Evolutionary conservation across 352 stramenopile genomes (phyloP).

Genomic region (Plasmopara muralis): DNA sequence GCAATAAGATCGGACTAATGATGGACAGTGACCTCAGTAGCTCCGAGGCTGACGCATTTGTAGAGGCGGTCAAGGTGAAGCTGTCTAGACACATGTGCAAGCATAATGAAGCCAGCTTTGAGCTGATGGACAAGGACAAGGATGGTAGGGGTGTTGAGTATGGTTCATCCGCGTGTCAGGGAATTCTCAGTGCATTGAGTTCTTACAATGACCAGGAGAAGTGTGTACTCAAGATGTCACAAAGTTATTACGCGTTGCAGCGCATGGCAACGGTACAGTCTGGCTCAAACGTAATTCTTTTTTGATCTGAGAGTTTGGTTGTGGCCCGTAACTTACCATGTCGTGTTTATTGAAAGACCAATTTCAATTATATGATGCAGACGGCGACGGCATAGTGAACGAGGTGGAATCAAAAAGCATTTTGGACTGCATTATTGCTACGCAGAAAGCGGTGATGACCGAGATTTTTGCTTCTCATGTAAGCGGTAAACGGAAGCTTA

Average conservation of each 20-base stretch:
- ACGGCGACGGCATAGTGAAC: conserved; percentile 45
- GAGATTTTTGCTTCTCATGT: conserved; percentile 67
- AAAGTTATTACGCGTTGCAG: conserved; percentile 32
- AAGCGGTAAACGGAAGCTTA: conserved; percentile 2
- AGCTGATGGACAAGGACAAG: conserved; percentile 56
- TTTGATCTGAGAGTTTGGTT: no score
- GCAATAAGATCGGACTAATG: conserved; percentile 32
- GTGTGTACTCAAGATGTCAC: conserved; percentile 37
- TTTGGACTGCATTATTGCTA: conserved; percentile 51
- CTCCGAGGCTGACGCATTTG: conserved; percentile 25
- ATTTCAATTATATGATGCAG: conserved; percentile 52
- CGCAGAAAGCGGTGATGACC: conserved; percentile 45
- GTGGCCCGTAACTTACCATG: no score
- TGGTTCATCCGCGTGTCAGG: background rate
- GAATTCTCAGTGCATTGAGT: background rate
- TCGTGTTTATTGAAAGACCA: conserved; percentile 29
- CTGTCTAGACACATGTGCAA: conserved; percentile 53
- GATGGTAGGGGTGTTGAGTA: conserved; percentile 31
- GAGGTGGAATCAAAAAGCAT: conserved; percentile 50
- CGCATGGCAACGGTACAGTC: conserved; percentile 29
- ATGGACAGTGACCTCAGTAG: conserved; percentile 24
- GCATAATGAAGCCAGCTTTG: conserved; percentile 34
- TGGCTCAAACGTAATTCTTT: conserved; percentile 38
- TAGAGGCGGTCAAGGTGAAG: conserved; percentile 57
- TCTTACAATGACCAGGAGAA: conserved; percentile 21